A percentile compares a stretch with the other conserved stretches of the same genome.
phyloP scores from a whole-genome alignment of 2,329 filamentous ascomycete species.

The Sporothrix curviconia region DNA sequence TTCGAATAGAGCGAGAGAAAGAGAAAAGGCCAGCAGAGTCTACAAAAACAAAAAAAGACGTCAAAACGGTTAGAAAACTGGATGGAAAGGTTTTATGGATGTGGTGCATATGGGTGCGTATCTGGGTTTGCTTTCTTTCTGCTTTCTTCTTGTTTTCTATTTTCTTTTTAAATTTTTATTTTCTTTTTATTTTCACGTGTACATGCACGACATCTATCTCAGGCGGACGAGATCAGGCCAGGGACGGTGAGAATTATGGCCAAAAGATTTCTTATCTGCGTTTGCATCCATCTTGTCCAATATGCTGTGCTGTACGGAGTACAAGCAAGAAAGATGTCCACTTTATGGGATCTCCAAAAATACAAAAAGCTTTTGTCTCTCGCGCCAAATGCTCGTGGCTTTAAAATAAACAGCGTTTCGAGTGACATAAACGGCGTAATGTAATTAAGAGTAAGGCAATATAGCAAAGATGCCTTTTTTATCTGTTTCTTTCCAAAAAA shows the following conservation, averaged over 20 bases:
- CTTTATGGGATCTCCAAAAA: too few relatives aligned
- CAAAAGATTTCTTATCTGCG: not conserved
- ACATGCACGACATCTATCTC: too few relatives aligned
- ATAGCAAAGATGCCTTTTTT: not conserved
- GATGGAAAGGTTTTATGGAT: not conserved
- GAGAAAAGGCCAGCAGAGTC: too few relatives aligned
- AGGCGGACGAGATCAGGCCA: not conserved
- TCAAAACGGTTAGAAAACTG: not conserved
- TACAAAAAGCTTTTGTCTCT: too few relatives aligned
- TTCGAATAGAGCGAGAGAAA: not conserved
- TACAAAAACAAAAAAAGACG: not conserved
- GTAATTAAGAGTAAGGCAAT: not conserved
- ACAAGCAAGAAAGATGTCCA: too few relatives aligned
- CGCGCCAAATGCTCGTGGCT: too few relatives aligned
- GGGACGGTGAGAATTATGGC: not conserved
- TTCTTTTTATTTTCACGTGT: not conserved
- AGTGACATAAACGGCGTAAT: constrained; percentile 3
- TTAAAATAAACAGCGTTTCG: too few relatives aligned
- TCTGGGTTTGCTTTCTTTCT: not conserved
- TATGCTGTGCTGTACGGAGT: too few relatives aligned
- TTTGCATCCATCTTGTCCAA: not conserved
- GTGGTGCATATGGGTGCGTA: not conserved
- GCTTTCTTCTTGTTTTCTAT: not conserved
- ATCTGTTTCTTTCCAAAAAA: not conserved
- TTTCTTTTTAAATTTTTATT: not conserved